Conservation (phyloP, 345 rosid species). For the Trapa incisa region DNA sequence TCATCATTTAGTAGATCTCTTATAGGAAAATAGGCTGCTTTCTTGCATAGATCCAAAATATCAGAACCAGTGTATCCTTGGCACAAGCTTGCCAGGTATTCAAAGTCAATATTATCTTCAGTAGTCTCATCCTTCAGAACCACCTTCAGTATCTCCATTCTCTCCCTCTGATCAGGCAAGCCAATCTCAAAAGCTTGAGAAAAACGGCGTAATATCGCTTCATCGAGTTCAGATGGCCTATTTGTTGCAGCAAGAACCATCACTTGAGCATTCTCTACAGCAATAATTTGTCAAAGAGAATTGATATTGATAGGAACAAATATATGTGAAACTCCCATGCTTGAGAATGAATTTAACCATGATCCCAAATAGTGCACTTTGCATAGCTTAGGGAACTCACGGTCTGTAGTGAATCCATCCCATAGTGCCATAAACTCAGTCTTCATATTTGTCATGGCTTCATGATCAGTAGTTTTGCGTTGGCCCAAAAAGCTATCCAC, state of each 20-base stretch:
- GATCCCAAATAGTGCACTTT: background rate
- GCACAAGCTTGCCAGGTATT: conserved; percentile 53
- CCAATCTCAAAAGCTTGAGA: conserved; percentile 98
- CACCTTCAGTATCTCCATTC: conserved; percentile 78
- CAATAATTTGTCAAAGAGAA: background rate
- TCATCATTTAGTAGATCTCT: conserved; percentile 76
- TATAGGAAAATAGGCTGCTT: conserved; percentile 83
- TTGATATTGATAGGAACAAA: background rate
- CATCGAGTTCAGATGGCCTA: conserved; percentile 96
- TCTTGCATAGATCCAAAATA: conserved; percentile 92
- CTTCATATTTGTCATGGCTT: conserved; percentile 89
- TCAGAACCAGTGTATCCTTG: conserved; percentile 90
- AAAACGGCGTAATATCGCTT: conserved; percentile 86
- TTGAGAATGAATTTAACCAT: background rate
- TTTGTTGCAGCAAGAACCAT: conserved; percentile 99
- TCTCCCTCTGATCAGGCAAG: conserved; percentile 59
- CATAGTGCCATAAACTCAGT: conserved; percentile 99
- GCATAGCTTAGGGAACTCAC: conserved; percentile 34
- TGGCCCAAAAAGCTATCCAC: conserved; percentile 95
- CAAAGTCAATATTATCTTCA: conserved; percentile 51
- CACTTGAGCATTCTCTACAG: conserved; percentile 70
- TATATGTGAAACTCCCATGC: background rate
- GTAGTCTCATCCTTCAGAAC: conserved; percentile 66
- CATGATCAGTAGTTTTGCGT: conserved; percentile 80
- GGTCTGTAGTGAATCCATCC: conserved; percentile 97